Evolutionary conservation across 805 yeast species (phyloP).

Genomic region (Teunomyces funiuensis): DNA sequence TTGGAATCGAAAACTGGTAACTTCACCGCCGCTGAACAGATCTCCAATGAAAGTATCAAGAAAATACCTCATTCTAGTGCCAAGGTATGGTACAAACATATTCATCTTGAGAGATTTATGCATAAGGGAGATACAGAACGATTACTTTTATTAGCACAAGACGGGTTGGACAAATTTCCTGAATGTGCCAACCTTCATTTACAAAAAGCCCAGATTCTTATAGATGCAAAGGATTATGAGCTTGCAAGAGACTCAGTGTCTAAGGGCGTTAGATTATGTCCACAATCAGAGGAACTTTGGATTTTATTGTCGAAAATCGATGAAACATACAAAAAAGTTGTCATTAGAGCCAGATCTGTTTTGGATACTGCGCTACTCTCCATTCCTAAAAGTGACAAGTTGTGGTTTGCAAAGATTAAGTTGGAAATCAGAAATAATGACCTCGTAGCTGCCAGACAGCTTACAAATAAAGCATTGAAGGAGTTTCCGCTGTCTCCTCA

Average conservation of each 20-base stretch:
- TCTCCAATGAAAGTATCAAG: constrained; percentile 37
- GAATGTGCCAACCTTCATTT: constrained; percentile 52
- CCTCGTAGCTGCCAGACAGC: constrained; percentile 48
- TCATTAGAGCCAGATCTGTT: constrained; percentile 65
- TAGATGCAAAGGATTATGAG: constrained; percentile 25
- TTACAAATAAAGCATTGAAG: constrained; percentile 59
- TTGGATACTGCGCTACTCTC: constrained; percentile 62
- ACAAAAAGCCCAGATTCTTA: constrained; percentile 60
- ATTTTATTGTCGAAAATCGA: constrained; percentile 48
- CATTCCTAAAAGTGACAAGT: constrained; percentile 41
- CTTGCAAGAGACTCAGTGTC: constrained; percentile 50
- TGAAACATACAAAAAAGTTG: constrained; percentile 36
- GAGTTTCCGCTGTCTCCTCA: constrained; percentile 55
- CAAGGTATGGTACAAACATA: constrained; percentile 62
- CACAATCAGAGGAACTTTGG: constrained; percentile 54
- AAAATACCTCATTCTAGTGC: constrained; percentile 29
- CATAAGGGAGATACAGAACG: constrained; percentile 19
- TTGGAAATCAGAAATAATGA: constrained; percentile 58
- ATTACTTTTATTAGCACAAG: constrained; percentile 33
- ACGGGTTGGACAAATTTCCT: constrained; percentile 52
- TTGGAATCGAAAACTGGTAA: constrained; percentile 50
- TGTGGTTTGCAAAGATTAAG: constrained; percentile 59
- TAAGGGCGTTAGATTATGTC: constrained; percentile 50
- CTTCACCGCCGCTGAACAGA: constrained; percentile 38
- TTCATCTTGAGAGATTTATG: constrained; percentile 48